These are phyloP conservation scores for Suhomyces chickasaworum DNA, from an alignment of 1,139 yeast species.

Conservation along the genomic window DNA sequence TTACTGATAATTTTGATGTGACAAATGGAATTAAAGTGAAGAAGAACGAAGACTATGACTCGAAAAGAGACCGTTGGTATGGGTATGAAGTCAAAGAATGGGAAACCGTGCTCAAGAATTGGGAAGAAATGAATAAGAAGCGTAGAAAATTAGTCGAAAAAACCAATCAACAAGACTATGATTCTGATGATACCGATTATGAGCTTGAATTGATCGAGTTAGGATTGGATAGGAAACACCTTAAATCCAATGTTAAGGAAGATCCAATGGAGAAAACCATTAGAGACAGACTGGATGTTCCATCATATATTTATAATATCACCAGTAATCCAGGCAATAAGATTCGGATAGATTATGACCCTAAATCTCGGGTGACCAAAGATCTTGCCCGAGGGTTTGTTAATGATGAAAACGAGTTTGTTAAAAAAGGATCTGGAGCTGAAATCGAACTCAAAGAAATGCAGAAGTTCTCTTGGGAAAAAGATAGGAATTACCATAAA, in stretches of 20 bases:
- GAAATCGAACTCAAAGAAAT: conserved; percentile 50
- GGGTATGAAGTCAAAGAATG: conserved; percentile 69
- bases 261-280: conserved; percentile 41
- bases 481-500: conserved; percentile 23
- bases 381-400: conserved; percentile 49
- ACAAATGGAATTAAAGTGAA: conserved; percentile 26
- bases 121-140: conserved; percentile 41
- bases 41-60: conserved; percentile 56
- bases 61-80: conserved; percentile 77
- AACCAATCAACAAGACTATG: conserved; percentile 23
- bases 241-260: conserved; percentile 33
- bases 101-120: conserved; percentile 47
- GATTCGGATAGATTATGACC: conserved; percentile 46
- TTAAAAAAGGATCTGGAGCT: conserved; percentile 52
- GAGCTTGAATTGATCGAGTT: conserved; percentile 52
- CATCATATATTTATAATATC: conserved; percentile 49
- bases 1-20: conserved; percentile 30
- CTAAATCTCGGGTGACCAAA: conserved; percentile 55
- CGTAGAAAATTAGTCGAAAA: conserved; percentile 18
- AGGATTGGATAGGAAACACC: conserved; percentile 35
- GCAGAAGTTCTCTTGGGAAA: conserved; percentile 58
- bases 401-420: conserved; percentile 56
- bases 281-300: conserved; percentile 56
- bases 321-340: conserved; percentile 29
- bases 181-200: conserved; percentile 51